Evolutionary conservation across 2,329 filamentous ascomycete genomes (phyloP), one percentile per base, ranked within the genome.

Genomic region (Coleophoma eucalyptorum): DNA sequence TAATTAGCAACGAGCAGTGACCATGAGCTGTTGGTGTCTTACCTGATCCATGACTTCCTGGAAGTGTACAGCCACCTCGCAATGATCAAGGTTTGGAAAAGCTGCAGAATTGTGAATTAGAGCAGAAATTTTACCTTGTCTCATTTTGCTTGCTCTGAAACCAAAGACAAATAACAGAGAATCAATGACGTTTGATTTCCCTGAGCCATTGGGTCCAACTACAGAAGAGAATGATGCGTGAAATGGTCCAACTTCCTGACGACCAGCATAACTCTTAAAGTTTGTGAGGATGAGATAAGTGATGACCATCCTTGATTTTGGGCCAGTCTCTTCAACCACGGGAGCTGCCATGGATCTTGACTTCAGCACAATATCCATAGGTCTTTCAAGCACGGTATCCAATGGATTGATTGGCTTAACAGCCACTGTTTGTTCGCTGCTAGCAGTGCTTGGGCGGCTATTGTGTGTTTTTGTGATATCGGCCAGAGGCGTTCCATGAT

Each of bases 121-220:
- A 4, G 94, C 94, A 1, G 94, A 99, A 44, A 99, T 91, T 73
- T 99, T 99, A 64, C 94, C 94, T 69, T 99, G 94, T 64, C 94
- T 83, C 94, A 99, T 99, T 73, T 99, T 99, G 77, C 93, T 97
- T 40, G 94, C 94, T 53, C 94, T 86, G 74, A 99, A 99, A 49
- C 95, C 94, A 66, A 99, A 99, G n/a, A 99, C 94, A 64, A 99
- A 99, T 1, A 99, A 81, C 26, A 99, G 75, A 2, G 94, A 97
- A 70, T 99, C 94, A 65, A 99, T 99, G 55, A 99, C 95, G 62
- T 99, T 99, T 19, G 94, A 97, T 69, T 99, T 99, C 52, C 94
- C 94, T 10, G 94, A 99, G 54, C 94, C 94, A 67, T 99, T 99
- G 46, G 95, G 94, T 1, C 94, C 95, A 10, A 99, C 94, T 2